Evolutionary conservation across 2,329 filamentous ascomycete species (phyloP).

Genomic region (Fusarium cicatricum): DNA sequence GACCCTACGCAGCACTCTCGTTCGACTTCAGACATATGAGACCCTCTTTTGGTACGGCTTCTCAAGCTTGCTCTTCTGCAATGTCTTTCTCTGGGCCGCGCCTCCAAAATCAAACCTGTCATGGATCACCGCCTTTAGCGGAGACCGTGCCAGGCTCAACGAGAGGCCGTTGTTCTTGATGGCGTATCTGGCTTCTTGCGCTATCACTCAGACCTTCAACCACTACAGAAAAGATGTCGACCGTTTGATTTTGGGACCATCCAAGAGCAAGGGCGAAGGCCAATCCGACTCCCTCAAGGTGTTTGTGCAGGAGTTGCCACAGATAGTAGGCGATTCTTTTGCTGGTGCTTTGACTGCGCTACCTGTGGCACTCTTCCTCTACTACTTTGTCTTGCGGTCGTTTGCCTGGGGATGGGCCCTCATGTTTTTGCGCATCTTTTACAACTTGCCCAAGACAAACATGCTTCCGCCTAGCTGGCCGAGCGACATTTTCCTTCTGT

Average conservation of each 20-base stretch:
- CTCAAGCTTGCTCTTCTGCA: conserved; percentile 81
- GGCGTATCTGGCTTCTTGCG: conserved; percentile 73
- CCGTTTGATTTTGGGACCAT: conserved; percentile 58
- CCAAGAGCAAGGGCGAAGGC: conserved; percentile 39
- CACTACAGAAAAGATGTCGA: conserved; percentile 82
- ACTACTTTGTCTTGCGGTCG: conserved; percentile 68
- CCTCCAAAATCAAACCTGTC: conserved; percentile 68
- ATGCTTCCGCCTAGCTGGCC: conserved; percentile 67
- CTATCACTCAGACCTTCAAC: conserved; percentile 70
- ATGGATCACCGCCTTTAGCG: conserved; percentile 76
- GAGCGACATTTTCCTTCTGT: conserved; percentile 63
- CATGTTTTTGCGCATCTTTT: conserved; percentile 74
- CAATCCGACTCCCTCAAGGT: conserved; percentile 45
- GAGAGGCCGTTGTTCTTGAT: conserved; percentile 86
- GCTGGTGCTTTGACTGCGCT: conserved; percentile 53
- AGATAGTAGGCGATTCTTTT: conserved; percentile 49
- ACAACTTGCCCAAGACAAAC: conserved; percentile 77
- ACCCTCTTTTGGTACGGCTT: conserved; percentile 79
- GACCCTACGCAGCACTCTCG: conserved; percentile 66
- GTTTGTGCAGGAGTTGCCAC: conserved; percentile 51
- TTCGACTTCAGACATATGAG: conserved; percentile 69
- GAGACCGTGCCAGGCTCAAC: conserved; percentile 80
- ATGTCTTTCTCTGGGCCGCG: conserved; percentile 80
- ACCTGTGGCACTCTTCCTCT: conserved; percentile 62
- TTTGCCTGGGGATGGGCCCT: conserved; percentile 75